phyloP scores from a whole-genome alignment of 768 basidiomycete species.

The Pulveroboletus sp. region DNA sequence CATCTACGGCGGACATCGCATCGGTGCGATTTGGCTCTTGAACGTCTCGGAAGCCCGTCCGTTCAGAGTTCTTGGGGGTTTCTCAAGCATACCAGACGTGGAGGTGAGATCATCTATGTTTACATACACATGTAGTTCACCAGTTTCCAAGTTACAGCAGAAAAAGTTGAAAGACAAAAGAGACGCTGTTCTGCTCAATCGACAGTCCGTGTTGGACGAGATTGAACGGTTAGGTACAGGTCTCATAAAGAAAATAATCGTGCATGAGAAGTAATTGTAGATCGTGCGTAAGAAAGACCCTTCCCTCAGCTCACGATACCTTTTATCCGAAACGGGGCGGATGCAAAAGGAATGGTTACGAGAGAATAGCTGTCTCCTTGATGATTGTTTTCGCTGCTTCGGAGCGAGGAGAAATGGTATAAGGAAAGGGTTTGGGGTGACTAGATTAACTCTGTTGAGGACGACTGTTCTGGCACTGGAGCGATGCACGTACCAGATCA shows the following conservation, averaged over 20 bases:
- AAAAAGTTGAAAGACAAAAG: slow-evolving; percentile 41
- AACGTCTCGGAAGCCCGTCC: slow-evolving; percentile 52
- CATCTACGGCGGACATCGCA: slow-evolving; percentile 66
- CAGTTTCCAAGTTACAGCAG: slow-evolving; percentile 10
- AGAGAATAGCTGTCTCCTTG: slow-evolving; percentile 25
- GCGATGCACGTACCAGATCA: slow-evolving; percentile 26
- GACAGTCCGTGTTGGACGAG: slow-evolving; percentile 62
- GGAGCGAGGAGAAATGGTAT: slow-evolving; percentile 29
- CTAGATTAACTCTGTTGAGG: slow-evolving; percentile 14
- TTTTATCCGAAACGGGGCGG: background rate
- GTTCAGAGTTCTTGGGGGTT: slow-evolving; percentile 81
- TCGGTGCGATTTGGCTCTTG: slow-evolving; percentile 88
- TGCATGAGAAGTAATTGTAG: slow-evolving; percentile 8
- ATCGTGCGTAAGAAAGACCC: background rate
- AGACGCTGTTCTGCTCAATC: slow-evolving; percentile 61
- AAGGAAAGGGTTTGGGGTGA: slow-evolving; percentile 30
- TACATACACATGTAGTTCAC: background rate
- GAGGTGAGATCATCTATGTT: slow-evolving; percentile 26
- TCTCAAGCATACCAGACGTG: slow-evolving; percentile 56
- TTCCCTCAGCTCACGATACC: background rate
- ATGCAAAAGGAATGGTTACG: slow-evolving; percentile 4
- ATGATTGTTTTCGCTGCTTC: slow-evolving; percentile 23
- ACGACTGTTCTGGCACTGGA: background rate
- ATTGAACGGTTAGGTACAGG: slow-evolving; percentile 72
- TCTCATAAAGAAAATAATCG: slow-evolving; percentile 48